phyloP scores from a whole-genome alignment of 768 basidiomycete species.

The Suillus subluteus region DNA sequence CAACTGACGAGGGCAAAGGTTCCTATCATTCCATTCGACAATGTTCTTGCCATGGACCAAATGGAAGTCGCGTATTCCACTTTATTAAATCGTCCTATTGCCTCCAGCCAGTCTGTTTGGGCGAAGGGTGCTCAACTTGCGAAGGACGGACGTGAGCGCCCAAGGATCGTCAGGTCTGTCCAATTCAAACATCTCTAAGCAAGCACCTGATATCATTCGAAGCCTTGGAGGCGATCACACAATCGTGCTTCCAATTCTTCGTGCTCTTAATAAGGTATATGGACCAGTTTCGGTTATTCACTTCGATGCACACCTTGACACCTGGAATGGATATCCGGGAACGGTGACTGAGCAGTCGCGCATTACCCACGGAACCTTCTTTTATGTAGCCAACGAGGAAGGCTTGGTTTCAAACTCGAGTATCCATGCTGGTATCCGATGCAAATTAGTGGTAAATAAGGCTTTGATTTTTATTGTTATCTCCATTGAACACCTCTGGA shows the following conservation, averaged over 20 bases:
- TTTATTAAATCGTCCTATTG: constrained; percentile 61
- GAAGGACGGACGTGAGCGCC: constrained; percentile 66
- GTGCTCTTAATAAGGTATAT: constrained; percentile 76
- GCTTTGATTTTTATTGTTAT: not conserved
- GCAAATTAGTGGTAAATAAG: constrained; percentile 60
- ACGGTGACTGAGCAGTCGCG: constrained; percentile 59
- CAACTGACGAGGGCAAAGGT: constrained; percentile 45
- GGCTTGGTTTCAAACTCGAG: constrained; percentile 73
- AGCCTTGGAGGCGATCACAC: constrained; percentile 86
- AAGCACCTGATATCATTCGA: constrained; percentile 2
- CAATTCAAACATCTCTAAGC: not conserved
- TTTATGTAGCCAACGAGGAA: constrained; percentile 77
- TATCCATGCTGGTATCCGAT: constrained; percentile 86
- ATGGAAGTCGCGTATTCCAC: constrained; percentile 86
- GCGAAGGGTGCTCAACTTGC: constrained; percentile 40
- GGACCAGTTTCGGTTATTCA: constrained; percentile 85
- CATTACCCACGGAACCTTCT: constrained; percentile 87
- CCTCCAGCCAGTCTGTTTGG: constrained; percentile 27
- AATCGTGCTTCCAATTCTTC: constrained; percentile 83
- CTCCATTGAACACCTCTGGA: not conserved
- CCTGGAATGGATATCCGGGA: constrained; percentile 47
- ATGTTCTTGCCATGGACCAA: constrained; percentile 81
- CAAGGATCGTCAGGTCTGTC: constrained; percentile 66
- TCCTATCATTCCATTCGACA: constrained; percentile 81
- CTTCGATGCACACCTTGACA: constrained; percentile 80